Conservation (phyloP, 495 filamentous ascomycete genomes). For the Neurospora sp. region DNA sequence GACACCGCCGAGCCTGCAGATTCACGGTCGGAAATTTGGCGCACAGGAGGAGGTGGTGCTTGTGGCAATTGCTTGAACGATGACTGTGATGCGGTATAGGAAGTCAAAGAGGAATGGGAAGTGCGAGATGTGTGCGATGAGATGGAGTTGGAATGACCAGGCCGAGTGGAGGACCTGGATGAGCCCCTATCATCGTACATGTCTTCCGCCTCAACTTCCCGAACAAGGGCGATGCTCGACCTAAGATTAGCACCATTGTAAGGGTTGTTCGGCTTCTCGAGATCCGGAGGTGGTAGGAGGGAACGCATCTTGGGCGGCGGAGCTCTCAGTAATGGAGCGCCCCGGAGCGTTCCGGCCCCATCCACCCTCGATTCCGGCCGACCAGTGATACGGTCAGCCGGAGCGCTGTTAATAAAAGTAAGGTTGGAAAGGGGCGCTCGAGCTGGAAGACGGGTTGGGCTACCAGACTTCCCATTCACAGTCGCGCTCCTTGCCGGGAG, state of each 20-base stretch:
- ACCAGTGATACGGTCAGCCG: constrained; percentile 42
- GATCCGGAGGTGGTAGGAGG: constrained; percentile 53
- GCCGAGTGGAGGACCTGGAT: constrained; percentile 3
- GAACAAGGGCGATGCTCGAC: constrained; percentile 48
- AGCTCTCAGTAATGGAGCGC: constrained; percentile 43
- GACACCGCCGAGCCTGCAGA: constrained; percentile 56
- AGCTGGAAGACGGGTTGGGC: constrained; percentile 74
- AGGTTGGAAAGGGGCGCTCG: constrained; percentile 71
- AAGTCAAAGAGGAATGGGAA: constrained; percentile 9
- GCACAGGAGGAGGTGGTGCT: constrained; percentile 20
- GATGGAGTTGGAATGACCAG: constrained; percentile 13
- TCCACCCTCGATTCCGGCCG: constrained; percentile 35
- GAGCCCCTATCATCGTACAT: constrained; percentile 59
- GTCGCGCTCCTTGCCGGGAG: constrained; percentile 11
- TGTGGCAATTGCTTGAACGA: constrained; percentile 9
- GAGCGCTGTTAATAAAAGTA: constrained; percentile 72
- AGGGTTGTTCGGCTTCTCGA: constrained; percentile 51
- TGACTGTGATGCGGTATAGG: constrained; percentile 9
- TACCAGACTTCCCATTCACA: constrained; percentile 27
- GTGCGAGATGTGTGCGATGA: constrained; percentile 16
- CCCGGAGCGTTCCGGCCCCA: constrained; percentile 18
- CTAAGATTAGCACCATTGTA: constrained; percentile 56
- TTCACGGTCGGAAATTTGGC: constrained; percentile 65
- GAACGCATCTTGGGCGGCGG: constrained; percentile 89
- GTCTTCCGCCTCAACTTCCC: constrained; percentile 74